Evolutionary conservation across 2,329 filamentous ascomycete genomes (phyloP).

Genomic region (Ceratocystis ficicola): DNA sequence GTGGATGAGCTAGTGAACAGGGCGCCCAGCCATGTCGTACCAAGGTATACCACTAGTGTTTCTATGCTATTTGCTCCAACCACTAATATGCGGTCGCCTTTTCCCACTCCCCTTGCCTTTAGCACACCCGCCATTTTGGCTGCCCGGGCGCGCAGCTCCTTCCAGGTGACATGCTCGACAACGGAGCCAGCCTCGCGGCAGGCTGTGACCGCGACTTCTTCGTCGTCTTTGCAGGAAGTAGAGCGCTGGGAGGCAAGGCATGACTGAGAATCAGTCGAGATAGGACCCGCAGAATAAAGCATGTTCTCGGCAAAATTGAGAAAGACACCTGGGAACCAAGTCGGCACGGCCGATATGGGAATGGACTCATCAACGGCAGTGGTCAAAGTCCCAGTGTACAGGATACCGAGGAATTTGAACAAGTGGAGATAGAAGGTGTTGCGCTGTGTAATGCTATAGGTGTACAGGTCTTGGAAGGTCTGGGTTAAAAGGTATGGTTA

Average conservation of each 20-base stretch:
- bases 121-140: conserved; percentile 54
- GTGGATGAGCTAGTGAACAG: conserved; percentile 67
- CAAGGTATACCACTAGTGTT: conserved; percentile 59
- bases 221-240: conserved; percentile 55
- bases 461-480: conserved; percentile 58
- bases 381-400: conserved; percentile 49
- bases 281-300: conserved; percentile 42
- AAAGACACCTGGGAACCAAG: conserved; percentile 63
- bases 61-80: conserved; percentile 66
- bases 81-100: conserved; percentile 63
- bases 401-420: conserved; percentile 47
- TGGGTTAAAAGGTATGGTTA: conserved; percentile 27
- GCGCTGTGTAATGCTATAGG: conserved; percentile 52
- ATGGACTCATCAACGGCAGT: conserved; percentile 55
- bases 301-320: conserved; percentile 75
- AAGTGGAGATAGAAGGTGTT: conserved; percentile 53
- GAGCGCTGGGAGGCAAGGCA: conserved; percentile 32
- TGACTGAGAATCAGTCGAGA: conserved; percentile 29
- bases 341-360: conserved; percentile 58
- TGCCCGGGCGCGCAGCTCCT: conserved; percentile 47
- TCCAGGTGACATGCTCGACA: conserved; percentile 52
- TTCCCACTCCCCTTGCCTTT: conserved; percentile 49
- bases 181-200: conserved; percentile 54
- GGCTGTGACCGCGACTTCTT: conserved; percentile 57
- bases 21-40: conserved; percentile 56